phyloP scores from a whole-genome alignment of 2,329 filamentous ascomycete genomes.

The Talaromyces sp. region DNA sequence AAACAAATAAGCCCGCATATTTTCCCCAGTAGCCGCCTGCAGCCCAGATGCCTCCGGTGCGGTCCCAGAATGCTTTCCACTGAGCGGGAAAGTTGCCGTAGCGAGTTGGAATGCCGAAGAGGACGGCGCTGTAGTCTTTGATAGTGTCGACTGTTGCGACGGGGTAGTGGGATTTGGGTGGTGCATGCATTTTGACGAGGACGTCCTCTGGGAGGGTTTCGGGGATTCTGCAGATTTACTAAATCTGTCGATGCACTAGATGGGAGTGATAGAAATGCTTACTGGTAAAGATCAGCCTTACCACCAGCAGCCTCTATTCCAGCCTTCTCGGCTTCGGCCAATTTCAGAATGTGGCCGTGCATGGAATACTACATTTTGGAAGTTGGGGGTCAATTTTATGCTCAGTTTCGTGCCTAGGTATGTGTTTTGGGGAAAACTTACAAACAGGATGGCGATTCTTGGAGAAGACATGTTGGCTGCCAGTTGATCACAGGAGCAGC shows the following conservation, averaged over 20 bases:
- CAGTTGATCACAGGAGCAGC: not conserved
- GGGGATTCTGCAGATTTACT: slow-evolving; percentile 53
- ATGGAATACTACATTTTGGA: slow-evolving; percentile 70
- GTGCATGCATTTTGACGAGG: slow-evolving; percentile 85
- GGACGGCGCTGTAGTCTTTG: slow-evolving; percentile 76
- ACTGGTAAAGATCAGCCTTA: slow-evolving; percentile 76
- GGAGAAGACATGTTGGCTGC: slow-evolving; percentile 30
- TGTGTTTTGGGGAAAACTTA: slow-evolving; percentile 46
- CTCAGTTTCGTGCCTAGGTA: not conserved
- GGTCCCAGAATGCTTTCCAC: slow-evolving; percentile 85
- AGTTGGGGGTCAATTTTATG: not conserved
- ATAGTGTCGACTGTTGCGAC: slow-evolving; percentile 61
- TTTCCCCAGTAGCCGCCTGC: slow-evolving; percentile 77
- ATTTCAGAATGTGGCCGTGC: slow-evolving; percentile 81
- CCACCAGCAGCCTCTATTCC: slow-evolving; percentile 87
- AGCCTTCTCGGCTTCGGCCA: slow-evolving; percentile 85
- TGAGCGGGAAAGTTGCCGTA: slow-evolving; percentile 97
- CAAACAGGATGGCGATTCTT: slow-evolving; percentile 86
- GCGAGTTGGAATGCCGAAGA: slow-evolving; percentile 90
- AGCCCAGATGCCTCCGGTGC: slow-evolving; percentile 79
- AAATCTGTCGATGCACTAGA: not conserved
- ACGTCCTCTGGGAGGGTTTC: slow-evolving; percentile 86
- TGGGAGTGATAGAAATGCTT: slow-evolving; percentile 29
- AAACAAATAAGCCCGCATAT: slow-evolving; percentile 85
- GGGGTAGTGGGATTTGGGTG: slow-evolving; percentile 65